phyloP scores from a whole-genome alignment of 1,284 basidiomycete species.

The Tylopilus orsonianus region DNA sequence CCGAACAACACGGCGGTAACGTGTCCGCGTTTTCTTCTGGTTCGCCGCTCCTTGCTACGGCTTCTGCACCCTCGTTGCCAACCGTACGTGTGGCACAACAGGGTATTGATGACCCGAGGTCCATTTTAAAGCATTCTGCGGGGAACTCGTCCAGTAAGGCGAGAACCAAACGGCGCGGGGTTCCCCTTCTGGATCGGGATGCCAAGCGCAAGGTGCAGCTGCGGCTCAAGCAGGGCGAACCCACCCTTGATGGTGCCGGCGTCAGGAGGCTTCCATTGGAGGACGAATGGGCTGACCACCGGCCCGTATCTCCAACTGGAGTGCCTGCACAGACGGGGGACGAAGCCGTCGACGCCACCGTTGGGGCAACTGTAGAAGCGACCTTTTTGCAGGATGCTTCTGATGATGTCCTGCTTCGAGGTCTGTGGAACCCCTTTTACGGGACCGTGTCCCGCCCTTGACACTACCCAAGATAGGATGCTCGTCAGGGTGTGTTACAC shows the following conservation, averaged over 20 bases:
- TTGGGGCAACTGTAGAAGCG: constrained; percentile 48
- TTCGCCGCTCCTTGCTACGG: constrained; percentile 22
- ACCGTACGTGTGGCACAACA: constrained; percentile 5
- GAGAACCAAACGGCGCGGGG: constrained; percentile 12
- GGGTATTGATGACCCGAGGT: constrained; percentile 16
- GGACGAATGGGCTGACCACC: constrained; percentile 26
- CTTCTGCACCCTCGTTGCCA: constrained; percentile 15
- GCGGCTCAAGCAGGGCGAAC: background rate
- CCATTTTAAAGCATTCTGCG: constrained; percentile 27
- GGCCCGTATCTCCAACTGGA: constrained; percentile 52
- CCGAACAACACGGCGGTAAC: constrained; percentile 16
- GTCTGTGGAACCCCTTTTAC: constrained; percentile 38
- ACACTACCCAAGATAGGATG: constrained; percentile 69
- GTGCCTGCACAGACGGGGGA: constrained; percentile 57
- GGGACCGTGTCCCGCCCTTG: constrained; percentile 8
- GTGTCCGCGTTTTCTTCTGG: constrained; percentile 23
- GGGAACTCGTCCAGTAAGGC: constrained; percentile 7
- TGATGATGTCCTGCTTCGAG: constrained; percentile 61
- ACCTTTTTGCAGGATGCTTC: constrained; percentile 26
- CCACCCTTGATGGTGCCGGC: background rate
- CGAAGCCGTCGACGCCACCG: constrained; percentile 58
- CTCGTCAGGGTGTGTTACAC: constrained; percentile 72
- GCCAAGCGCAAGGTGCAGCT: constrained; percentile 11
- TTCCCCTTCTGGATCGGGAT: constrained; percentile 19
- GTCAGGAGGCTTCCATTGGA: constrained; percentile 27